A percentile compares a stretch with the other conserved stretches of the same genome.
These are phyloP conservation scores for Aureobasidium sp. DNA, from an alignment of 2,329 filamentous ascomycete species.

Conservation along the genomic window DNA sequence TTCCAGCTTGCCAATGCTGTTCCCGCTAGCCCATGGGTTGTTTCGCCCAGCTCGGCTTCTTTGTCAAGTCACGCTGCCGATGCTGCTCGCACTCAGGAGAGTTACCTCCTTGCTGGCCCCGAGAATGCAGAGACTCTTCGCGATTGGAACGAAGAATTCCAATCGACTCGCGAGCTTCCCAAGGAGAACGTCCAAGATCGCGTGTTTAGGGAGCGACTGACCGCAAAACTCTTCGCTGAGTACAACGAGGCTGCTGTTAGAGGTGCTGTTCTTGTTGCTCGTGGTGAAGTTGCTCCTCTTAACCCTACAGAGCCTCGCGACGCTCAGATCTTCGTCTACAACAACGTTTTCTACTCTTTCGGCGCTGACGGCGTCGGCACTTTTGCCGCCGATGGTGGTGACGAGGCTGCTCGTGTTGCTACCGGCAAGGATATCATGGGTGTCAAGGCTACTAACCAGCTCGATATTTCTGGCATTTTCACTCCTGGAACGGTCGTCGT, in stretches of 20 bases:
- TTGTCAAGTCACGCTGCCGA: conserved; percentile 70
- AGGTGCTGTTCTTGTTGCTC: conserved; percentile 84
- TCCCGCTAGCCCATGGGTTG: conserved; percentile 85
- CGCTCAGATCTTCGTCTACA: conserved; percentile 98
- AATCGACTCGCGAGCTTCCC: conserved; percentile 89
- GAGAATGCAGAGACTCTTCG: conserved; percentile 91
- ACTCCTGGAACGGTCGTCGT: conserved; percentile 94
- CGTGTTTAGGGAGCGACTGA: conserved; percentile 88
- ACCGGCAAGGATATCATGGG: conserved; percentile 95
- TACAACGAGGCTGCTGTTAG: conserved; percentile 93
- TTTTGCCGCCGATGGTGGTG: conserved; percentile 91
- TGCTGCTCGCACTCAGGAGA: conserved; percentile 84
- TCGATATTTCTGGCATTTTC: conserved; percentile 90
- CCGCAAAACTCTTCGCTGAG: conserved; percentile 94
- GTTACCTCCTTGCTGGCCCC: conserved; percentile 78
- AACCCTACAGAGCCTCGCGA: conserved; percentile 91
- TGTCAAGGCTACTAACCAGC: conserved; percentile 90
- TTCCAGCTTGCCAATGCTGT: conserved; percentile 96
- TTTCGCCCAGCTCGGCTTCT: conserved; percentile 60
- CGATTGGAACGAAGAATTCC: conserved; percentile 99
- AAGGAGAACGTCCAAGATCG: conserved; percentile 91
- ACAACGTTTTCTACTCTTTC: conserved; percentile 99
- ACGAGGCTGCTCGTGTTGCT: conserved; percentile 90
- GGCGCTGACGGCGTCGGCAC: conserved; percentile 96
- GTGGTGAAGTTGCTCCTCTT: conserved; percentile 84